Conservation (phyloP, 768 basidiomycete species). For the Punctularia strigosozonata region DNA sequence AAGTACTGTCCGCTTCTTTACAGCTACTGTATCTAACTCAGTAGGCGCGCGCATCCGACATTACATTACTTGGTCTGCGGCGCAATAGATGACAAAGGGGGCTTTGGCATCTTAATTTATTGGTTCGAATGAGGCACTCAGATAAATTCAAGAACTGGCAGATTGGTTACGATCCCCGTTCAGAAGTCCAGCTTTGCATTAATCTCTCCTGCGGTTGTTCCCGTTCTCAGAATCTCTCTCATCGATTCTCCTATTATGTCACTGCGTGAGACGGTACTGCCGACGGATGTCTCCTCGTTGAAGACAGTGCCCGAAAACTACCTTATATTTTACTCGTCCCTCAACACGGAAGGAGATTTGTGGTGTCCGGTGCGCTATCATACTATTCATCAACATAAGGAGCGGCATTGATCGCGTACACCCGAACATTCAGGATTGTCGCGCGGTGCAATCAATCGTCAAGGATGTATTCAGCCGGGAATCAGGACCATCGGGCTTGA, state of each 20-base stretch:
- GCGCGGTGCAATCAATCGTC: conserved; percentile 44
- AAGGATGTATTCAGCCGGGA: conserved; percentile 33
- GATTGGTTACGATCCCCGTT: too few species aligned
- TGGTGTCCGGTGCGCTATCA: conserved; percentile 57
- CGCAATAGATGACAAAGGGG: too few species aligned
- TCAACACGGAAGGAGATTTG: conserved; percentile 40
- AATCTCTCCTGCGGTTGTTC: too few species aligned
- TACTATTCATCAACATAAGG: not conserved
- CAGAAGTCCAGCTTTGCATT: too few species aligned
- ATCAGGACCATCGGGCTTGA: conserved; percentile 37
- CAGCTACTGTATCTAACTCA: too few species aligned
- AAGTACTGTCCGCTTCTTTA: too few species aligned
- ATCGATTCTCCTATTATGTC: conserved; percentile 31
- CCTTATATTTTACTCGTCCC: conserved; percentile 62
- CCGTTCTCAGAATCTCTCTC: too few species aligned
- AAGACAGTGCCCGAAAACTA: conserved; percentile 34
- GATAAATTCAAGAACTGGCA: too few species aligned
- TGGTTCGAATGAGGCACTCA: too few species aligned
- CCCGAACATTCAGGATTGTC: conserved; percentile 43
- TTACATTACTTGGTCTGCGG: too few species aligned
- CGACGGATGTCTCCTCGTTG: conserved; percentile 24
- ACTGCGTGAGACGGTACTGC: conserved; percentile 25
- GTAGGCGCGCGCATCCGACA: too few species aligned
- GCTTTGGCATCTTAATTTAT: too few species aligned
- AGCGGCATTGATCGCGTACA: not conserved